Conservation (phyloP, 345 rosid genomes). For the Rhodamnia argentea region DNA sequence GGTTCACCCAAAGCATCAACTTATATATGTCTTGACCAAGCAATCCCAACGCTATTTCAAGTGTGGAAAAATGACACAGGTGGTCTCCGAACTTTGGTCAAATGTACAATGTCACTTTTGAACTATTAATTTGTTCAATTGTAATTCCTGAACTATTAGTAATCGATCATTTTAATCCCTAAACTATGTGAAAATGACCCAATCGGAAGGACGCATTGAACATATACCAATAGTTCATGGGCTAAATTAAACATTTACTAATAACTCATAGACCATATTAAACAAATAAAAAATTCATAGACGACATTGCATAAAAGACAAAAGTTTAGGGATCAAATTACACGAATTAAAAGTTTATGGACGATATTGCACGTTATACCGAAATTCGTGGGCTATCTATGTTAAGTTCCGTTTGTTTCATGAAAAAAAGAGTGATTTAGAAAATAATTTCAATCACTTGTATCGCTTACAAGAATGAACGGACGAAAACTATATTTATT, state of each 20-base stretch:
- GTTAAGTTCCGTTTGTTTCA: neutral
- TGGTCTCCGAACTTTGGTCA: rapidly evolving
- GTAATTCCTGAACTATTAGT: neutral
- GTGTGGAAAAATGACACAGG: rapidly evolving
- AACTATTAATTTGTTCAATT: neutral
- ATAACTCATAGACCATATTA: rapidly evolving
- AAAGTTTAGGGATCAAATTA: neutral
- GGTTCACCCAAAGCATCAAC: neutral
- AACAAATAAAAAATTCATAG: neutral
- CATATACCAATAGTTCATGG: too few relatives aligned
- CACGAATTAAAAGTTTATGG: neutral
- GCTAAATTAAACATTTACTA: neutral
- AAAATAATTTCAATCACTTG: neutral
- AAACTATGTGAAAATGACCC: neutral
- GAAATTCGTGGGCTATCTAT: neutral
- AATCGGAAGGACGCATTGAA: neutral
- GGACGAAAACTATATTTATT: rapidly evolving
- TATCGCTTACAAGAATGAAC: neutral
- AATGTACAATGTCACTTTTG: rapidly evolving
- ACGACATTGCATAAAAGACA: rapidly evolving
- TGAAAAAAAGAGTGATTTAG: neutral
- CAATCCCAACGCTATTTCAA: neutral
- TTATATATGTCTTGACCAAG: neutral
- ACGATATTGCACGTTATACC: neutral
- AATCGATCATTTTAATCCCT: neutral